Base-by-base conservation (phyloP, 306 rosid species). In the Carpinus viminea region DNA sequence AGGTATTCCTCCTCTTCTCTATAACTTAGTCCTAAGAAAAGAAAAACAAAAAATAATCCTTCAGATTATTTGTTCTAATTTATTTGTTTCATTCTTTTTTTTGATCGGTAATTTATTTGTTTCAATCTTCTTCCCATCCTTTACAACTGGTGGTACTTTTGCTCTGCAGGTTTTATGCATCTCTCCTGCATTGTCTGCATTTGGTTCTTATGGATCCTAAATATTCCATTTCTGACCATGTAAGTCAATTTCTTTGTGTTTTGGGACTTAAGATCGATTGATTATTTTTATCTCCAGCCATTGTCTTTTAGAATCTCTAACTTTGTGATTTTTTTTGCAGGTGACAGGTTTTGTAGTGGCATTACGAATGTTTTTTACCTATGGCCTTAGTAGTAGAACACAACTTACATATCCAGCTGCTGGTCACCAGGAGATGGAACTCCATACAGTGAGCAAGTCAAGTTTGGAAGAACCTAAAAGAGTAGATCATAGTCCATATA, bases 291-390 rank as follows among this genome's bases (percentile, higher is more conserved):
- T 8, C 17, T 55, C 20, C 57, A 65, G 73, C 46, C 72, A 48
- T 70, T 56, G 46, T 75, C 48, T 74, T 54, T 86, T 73, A 76
- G 73, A 28, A 68, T 74, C 85, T 24, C 53, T 77, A 52, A 51
- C 60, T 52, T 51, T 72, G 31, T 57, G 15, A 13, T 86, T 3
- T 31, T 5, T 66, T 68, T n/a, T 81, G 78, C 82, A 94, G 98
- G 97, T 89, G 77, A 90, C 98, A 53, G 92, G 86, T 86, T 91
- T 95, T 88, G 91, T 89, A 62, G 89, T 90, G 50, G 93, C 93
- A 72, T 80, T 95, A 82, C 88, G 86, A 36, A 83, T 86, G 87
- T 91, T 93, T 86, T 79, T 93, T 68, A 84, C 89, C 36, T 95
- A 88, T 81, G 99, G 99, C 46, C 79, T 91, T 83, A 72, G 79